Conservation (phyloP, 345 rosid genomes). For the Brassica cretica region DNA sequence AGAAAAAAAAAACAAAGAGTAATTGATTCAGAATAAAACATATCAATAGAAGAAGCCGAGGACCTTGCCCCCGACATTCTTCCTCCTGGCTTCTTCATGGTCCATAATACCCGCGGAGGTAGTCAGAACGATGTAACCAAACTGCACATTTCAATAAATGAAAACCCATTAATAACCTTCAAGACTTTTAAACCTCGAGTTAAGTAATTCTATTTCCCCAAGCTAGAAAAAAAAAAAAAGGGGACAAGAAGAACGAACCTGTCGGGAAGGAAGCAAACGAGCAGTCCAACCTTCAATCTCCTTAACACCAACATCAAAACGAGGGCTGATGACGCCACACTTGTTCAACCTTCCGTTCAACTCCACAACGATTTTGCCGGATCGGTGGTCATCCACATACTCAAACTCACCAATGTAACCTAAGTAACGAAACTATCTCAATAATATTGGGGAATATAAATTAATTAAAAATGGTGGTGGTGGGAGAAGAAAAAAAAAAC, state of each 20-base stretch:
- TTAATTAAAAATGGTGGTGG: neutral
- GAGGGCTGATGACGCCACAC: slow-evolving; percentile 59
- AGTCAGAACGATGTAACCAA: slow-evolving; percentile 45
- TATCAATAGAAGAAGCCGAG: slow-evolving; percentile 48
- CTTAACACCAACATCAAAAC: slow-evolving; percentile 57
- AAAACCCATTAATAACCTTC: neutral
- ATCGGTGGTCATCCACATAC: slow-evolving; percentile 52
- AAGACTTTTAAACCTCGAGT: neutral
- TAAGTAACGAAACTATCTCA: neutral
- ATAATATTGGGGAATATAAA: neutral
- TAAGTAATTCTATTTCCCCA: neutral
- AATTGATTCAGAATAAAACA: no score
- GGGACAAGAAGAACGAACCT: slow-evolving; percentile 31
- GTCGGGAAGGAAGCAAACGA: slow-evolving; percentile 55
- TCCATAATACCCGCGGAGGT: slow-evolving; percentile 49
- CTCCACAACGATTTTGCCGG: slow-evolving; percentile 55
- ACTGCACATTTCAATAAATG: slow-evolving; percentile 18
- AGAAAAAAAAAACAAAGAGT: neutral
- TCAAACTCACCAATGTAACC: slow-evolving; percentile 56
- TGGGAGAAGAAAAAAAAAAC: neutral
- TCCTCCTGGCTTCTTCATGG: slow-evolving; percentile 48
- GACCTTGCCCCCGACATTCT: slow-evolving; percentile 49
- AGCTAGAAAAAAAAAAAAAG: neutral
- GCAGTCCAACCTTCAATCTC: slow-evolving; percentile 64
- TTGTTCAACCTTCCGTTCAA: slow-evolving; percentile 55